phyloP scores from a whole-genome alignment of 1,284 basidiomycete genomes.

The Pseudozyma hubeiensis region DNA sequence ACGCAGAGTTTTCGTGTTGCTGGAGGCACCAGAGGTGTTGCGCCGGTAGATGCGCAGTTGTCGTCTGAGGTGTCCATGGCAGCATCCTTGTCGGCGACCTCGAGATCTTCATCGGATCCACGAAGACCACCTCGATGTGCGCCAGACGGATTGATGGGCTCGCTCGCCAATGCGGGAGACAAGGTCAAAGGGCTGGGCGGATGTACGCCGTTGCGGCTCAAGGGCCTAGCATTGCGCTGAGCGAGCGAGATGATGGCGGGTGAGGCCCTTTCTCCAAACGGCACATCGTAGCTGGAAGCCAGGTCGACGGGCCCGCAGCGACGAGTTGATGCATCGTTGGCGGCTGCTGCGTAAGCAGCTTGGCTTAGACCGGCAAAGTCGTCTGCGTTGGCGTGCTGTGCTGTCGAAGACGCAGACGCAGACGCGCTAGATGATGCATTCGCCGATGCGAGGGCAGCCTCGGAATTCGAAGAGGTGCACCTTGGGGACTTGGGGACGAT shows the following conservation, averaged over 20 bases:
- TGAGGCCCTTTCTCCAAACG: slow-evolving; percentile 45
- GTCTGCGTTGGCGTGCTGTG: slow-evolving; percentile 12
- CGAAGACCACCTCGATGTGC: slow-evolving; percentile 51
- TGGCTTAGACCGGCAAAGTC: slow-evolving; percentile 25
- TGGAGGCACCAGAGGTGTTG: slow-evolving; percentile 47
- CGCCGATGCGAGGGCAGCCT: background rate
- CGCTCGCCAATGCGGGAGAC: slow-evolving; percentile 21
- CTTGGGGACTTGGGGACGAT: slow-evolving; percentile 31
- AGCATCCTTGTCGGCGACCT: slow-evolving; percentile 24
- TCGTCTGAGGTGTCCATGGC: slow-evolving; percentile 17
- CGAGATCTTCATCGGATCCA: slow-evolving; percentile 45
- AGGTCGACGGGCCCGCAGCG: slow-evolving; percentile 34
- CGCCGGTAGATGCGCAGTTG: slow-evolving; percentile 20
- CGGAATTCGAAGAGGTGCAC: background rate
- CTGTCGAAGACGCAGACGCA: slow-evolving; percentile 2
- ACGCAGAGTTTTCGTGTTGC: slow-evolving; percentile 78
- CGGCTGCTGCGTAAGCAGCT: slow-evolving; percentile 21
- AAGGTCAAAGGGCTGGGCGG: slow-evolving; percentile 30
- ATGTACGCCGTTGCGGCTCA: slow-evolving; percentile 28
- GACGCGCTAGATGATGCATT: slow-evolving; percentile 1
- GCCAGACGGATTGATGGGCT: slow-evolving; percentile 34
- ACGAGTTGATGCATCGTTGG: slow-evolving; percentile 32
- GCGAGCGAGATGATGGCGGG: slow-evolving; percentile 47
- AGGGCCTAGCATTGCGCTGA: slow-evolving; percentile 30
- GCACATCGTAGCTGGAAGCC: slow-evolving; percentile 34